These are phyloP conservation scores for Microthlaspi erraticum DNA, from an alignment of 345 rosid genomes.

Conservation along the genomic window DNA sequence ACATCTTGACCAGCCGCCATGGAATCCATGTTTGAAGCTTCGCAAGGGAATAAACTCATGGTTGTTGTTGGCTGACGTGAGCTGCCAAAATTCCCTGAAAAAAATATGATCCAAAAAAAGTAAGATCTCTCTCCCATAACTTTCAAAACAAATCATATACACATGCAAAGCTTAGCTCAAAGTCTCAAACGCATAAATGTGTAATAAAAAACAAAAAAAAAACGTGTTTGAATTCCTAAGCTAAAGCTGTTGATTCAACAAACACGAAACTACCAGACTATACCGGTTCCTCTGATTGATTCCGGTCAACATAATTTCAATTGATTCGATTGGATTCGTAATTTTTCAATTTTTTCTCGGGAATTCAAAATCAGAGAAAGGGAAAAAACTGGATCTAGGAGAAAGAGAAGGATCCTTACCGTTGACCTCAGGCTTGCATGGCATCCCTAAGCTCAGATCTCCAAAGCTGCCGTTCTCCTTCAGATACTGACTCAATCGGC, in stretches of 20 bases:
- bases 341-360: slow-evolving; percentile 4
- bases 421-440: slow-evolving; percentile 54
- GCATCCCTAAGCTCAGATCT: slow-evolving; percentile 71
- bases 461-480: slow-evolving; percentile 75
- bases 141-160: not conserved
- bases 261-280: too few species aligned
- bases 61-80: slow-evolving; percentile 49
- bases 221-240: not conserved
- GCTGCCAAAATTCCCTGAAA: slow-evolving; percentile 26
- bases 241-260: not conserved
- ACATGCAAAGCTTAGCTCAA: not conserved
- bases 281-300: not conserved
- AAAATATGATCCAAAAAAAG: slow-evolving; percentile 1
- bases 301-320: not conserved
- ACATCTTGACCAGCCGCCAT: slow-evolving; percentile 27
- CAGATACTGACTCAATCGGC: slow-evolving; percentile 71
- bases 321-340: not conserved
- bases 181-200: not conserved
- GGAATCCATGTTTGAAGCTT: slow-evolving; percentile 39
- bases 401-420: slow-evolving; percentile 43
- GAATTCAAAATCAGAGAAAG: not conserved
- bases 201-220: not conserved
- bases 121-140: slow-evolving; percentile 14
- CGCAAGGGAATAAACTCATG: slow-evolving; percentile 71
- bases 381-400: not conserved